Evolutionary conservation across 176 grass and related monocot species (phyloP), one percentile per base, ranked within the genome.

Genomic region (Oryza punctata): DNA sequence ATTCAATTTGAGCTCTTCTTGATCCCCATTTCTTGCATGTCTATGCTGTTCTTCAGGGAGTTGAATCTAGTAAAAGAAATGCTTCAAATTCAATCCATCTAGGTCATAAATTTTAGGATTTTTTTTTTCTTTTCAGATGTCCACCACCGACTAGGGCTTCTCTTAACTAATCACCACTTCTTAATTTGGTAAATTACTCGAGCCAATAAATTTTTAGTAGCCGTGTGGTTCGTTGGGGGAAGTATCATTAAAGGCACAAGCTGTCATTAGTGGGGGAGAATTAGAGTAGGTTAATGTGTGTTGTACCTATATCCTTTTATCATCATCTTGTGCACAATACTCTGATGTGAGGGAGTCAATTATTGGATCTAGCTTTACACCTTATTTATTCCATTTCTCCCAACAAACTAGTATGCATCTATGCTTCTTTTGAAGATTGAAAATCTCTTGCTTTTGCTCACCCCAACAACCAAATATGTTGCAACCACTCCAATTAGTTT

Each of bases 401-500:
- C 75, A 86, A 72, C 69, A 90, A 79, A 79, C 40, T 60, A 23
- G 50, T 60, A 60, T 60, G 54, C 49, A 19, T 60, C 54, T 40
- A 79, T 69, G 37, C 69, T 83, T 74, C 68, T 74, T 78, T 64
- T 79, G 61, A n/a, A 77, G 72, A 87, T 82, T 82, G 8, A 73
- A 47, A 75, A 84, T 75, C 40, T 86, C 74, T 79, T 61, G 74
- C 79, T 83, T 86, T 89, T 66, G 19, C 77, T 75, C 49, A 37
- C 28, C 81, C 82, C 78, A 81, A 77, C 77, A 65, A 81, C 63
- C 65, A 81, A 70, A 84, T 80, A 44, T 85, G 87, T 68, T 35
- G 21, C 73, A 83, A 69, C 79, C 46, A 78, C 88, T 82, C 61
- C 69, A 64, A 69, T 83, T 86, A 75, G 84, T 79, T 90, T 86